A percentile compares a stretch with the other conserved stretches of the same genome.
Evolutionary conservation across 768 basidiomycete species (phyloP).

Genomic region (Filobasidium floriforme): DNA sequence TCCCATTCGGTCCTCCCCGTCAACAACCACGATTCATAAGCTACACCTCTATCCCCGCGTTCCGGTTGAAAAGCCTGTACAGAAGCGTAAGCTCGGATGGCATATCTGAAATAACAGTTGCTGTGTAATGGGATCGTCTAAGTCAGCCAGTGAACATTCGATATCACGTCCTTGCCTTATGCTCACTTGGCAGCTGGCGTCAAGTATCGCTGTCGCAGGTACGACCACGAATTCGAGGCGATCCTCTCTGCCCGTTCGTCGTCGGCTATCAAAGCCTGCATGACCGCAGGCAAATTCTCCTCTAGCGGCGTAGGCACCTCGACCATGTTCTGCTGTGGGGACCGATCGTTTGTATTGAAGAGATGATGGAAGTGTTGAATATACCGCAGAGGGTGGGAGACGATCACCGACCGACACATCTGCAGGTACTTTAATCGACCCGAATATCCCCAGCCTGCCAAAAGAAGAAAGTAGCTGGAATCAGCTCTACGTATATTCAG

Average conservation of each 20-base stretch:
- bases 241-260: slow-evolving; percentile 26
- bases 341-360: slow-evolving; percentile 22
- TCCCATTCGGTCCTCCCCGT: slow-evolving; percentile 32
- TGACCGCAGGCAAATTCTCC: slow-evolving; percentile 26
- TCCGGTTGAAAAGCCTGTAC: slow-evolving; percentile 28
- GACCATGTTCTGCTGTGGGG: slow-evolving; percentile 31
- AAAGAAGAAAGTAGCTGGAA: too few species aligned
- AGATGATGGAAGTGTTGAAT: slow-evolving; percentile 36
- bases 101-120: slow-evolving; percentile 33
- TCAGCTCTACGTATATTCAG: neutral
- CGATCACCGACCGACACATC: slow-evolving; percentile 30
- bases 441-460: slow-evolving; percentile 32
- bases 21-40: slow-evolving; percentile 32
- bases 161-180: neutral
- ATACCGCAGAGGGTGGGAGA: slow-evolving; percentile 28
- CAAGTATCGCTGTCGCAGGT: slow-evolving; percentile 28
- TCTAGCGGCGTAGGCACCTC: slow-evolving; percentile 28
- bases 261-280: slow-evolving; percentile 25
- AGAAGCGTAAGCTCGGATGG: slow-evolving; percentile 28
- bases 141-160: too few species aligned
- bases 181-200: slow-evolving; percentile 33
- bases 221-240: slow-evolving; percentile 28
- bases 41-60: slow-evolving; percentile 19
- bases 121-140: slow-evolving; percentile 12
- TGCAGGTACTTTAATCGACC: slow-evolving; percentile 39